Evolutionary conservation across 2,329 filamentous ascomycete genomes (phyloP), one percentile per base, ranked within the genome.

Genomic region (Coniella lustricola): DNA sequence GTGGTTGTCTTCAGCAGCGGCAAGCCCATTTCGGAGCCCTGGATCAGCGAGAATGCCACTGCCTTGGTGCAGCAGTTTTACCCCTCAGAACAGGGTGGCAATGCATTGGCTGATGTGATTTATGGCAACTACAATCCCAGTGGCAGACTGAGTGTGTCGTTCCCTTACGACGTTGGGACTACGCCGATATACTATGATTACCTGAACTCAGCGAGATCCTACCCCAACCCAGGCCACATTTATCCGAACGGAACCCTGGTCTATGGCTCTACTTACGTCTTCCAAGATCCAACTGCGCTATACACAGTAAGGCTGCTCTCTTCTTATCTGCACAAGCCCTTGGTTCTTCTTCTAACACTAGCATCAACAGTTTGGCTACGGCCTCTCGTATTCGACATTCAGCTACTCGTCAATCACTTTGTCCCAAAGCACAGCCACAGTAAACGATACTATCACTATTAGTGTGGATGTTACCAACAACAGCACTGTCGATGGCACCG

Each of bases 31-130:
- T 85, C 83, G 0, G 84, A 87, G 62, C 73, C 81, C 4, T 88
- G 84, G 85, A 83, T 88, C 60, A 81, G 80, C 0, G 70, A 76
- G 29, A 72, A 74, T 21, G 81, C 84, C 0, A 71, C 79, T 0
- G 83, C 82, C 0, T 72, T 89, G 0, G 68, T 88, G 0, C 84
- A 88, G 60, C 84, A 87, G 62, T 88, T 88, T 65, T 89, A 88
- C 57, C 82, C 82, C 7, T 82, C 80, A 0, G 82, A 87, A 57
- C 70, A 86, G 65, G 82, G 82, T 20, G 82, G 83, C 0, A 68
- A 81, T 50, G 82, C 82, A 1, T 71, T 86, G 1, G 82, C 83
- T 0, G 80, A 85, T 53, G 70, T 86, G 25, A 69, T 86, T 2
- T 83, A 80, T 56, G 83, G 83, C 21, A 69, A 78, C 47, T 74